Base-by-base conservation (phyloP, 352 stramenopile genomes). In the Globisporangium perplexum region DNA sequence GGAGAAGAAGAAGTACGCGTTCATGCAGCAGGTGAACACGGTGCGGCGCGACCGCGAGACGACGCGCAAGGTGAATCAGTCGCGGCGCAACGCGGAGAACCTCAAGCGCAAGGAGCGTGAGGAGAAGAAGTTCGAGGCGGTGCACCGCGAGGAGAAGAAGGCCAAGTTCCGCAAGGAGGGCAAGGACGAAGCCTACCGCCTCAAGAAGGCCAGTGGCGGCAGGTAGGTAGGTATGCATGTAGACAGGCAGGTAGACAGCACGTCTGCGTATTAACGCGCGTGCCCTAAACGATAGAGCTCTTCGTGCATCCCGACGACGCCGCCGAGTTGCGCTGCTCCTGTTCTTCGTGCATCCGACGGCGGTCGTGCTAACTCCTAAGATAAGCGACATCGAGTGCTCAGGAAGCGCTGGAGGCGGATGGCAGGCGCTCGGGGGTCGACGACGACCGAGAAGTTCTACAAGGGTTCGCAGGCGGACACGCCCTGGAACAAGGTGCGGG, bases 1-100 rank as follows among this genome's bases (percentile, higher is more conserved):
- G 35, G 97, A 99, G 68, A 96, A 96, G 74, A 97, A 96, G 56
- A 98, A 98, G 66, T 91, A 96, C 55, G 86, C 88, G n/a, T 97
- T 99, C 54, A 84, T 99, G 64, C 93, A 99, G 70, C 92, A 96
- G 20, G 77, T 99, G 7, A 96, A 97, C 62, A 98, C 96, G 5
- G 96, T 99, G 55, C 83, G 93, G 53, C 98, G 98, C 50, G 96
- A 98, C 63, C 98, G 98, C 55, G 76, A 94, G 43, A 77, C 87
- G 47, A 98, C 97, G 31, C 81, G 93, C 2, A 98, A 98, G 65
- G 71, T 86, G n/a, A 94, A 90, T 64, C 93, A 97, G 60, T 84
- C 70, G 15, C 69, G 90, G 60, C 74, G 90, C 3, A 94, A 89
- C 31, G 63, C 80, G 12, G 88, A 91, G 28, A 86, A 96, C 49